These are phyloP conservation scores for Yamadazyma sp. DNA, from an alignment of 1,139 yeast species.

Conservation along the genomic window DNA sequence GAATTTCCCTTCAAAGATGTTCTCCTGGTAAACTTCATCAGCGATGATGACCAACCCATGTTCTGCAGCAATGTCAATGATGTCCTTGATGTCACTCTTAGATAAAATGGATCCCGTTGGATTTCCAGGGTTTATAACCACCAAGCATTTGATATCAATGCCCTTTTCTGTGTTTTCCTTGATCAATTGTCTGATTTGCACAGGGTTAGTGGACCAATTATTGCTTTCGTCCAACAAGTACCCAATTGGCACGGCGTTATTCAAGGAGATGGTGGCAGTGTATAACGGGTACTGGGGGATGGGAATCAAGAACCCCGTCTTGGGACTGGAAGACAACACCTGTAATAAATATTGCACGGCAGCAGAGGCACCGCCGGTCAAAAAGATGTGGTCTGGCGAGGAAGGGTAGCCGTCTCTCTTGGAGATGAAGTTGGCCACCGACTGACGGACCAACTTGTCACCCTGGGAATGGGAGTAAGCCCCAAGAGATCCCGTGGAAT, in stretches of 20 bases:
- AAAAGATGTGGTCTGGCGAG: slow-evolving; percentile 68
- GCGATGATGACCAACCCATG: slow-evolving; percentile 86
- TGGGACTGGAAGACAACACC: slow-evolving; percentile 62
- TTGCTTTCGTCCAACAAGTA: slow-evolving; percentile 78
- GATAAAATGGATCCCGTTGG: slow-evolving; percentile 89
- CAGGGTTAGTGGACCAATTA: slow-evolving; percentile 81
- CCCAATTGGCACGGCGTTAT: slow-evolving; percentile 81
- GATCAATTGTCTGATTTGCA: slow-evolving; percentile 60
- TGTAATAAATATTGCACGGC: slow-evolving; percentile 80
- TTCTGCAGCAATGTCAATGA: slow-evolving; percentile 78
- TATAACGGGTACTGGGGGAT: slow-evolving; percentile 97
- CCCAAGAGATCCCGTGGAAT: slow-evolving; percentile 78
- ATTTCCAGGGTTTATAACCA: slow-evolving; percentile 95
- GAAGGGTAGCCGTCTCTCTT: slow-evolving; percentile 57
- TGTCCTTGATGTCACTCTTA: slow-evolving; percentile 62
- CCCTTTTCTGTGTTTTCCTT: slow-evolving; percentile 53
- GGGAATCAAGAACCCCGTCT: slow-evolving; percentile 87
- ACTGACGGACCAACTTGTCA: slow-evolving; percentile 63
- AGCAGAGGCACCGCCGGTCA: slow-evolving; percentile 92
- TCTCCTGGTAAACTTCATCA: slow-evolving; percentile 98
- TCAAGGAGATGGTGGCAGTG: slow-evolving; percentile 86
- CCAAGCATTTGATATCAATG: slow-evolving; percentile 72
- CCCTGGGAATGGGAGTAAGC: slow-evolving; percentile 96
- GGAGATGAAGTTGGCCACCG: slow-evolving; percentile 78
- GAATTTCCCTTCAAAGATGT: slow-evolving; percentile 69